Conservation (phyloP, 257 asterid genomes). For the Solanum arcanum region DNA sequence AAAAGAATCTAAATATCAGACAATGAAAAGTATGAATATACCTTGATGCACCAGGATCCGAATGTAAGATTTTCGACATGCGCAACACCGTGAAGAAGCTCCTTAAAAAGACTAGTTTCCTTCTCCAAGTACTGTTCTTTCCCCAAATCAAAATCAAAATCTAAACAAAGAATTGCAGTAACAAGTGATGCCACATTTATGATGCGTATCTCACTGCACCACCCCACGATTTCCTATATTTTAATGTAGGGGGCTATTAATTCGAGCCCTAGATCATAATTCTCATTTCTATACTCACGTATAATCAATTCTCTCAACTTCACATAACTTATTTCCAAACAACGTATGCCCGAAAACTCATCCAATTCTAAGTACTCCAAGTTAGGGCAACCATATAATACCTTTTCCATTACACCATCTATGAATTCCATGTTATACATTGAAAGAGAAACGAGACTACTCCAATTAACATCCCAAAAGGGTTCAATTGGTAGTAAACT, state of each 20-base stretch:
- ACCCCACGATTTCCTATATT: background rate
- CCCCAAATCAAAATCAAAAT: background rate
- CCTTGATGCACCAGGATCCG: background rate
- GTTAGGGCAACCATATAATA: background rate
- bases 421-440: background rate
- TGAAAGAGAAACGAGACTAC: background rate
- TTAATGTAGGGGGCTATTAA: background rate
- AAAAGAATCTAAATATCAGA: background rate
- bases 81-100: no score
- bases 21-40: background rate
- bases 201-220: background rate
- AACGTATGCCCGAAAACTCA: fast-evolving
- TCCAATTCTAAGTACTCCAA: background rate
- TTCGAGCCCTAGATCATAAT: background rate
- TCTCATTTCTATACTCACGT: background rate
- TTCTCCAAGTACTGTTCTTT: no score
- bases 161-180: background rate
- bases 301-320: background rate
- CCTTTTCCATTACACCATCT: background rate
- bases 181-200: background rate
- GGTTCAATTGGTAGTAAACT: background rate
- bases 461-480: background rate
- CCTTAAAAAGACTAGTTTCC: no score
- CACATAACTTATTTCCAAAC: background rate
- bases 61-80: no score